A percentile compares a stretch with the other conserved stretches of the same genome.
Conservation (phyloP, 345 rosid genomes). For the Aethionema arabicum region DNA sequence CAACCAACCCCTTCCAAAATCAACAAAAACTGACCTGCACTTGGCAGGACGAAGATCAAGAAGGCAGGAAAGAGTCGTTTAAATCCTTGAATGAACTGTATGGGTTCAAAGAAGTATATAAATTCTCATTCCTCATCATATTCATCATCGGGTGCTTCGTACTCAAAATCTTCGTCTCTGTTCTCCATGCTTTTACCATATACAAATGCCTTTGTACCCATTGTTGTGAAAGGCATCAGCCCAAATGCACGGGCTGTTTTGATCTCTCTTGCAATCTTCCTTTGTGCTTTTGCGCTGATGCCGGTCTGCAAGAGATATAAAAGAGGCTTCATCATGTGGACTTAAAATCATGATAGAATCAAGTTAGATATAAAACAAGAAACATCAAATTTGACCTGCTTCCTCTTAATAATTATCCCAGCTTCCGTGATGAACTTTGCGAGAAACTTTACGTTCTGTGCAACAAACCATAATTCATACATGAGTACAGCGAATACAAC, state of each 20-base stretch:
- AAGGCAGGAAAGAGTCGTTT: background rate
- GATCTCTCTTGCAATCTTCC: constrained; percentile 92
- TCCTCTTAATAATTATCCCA: constrained; percentile 80
- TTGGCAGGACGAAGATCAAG: background rate
- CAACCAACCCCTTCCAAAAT: constrained; percentile 26
- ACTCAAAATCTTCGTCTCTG: constrained; percentile 55
- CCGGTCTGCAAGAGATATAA: constrained; percentile 52
- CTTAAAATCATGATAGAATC: constrained; percentile 9
- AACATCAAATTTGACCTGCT: constrained; percentile 49
- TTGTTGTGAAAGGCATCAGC: constrained; percentile 86
- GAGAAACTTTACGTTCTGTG: constrained; percentile 85
- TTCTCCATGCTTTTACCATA: constrained; percentile 66
- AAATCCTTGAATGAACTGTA: background rate
- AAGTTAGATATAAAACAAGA: background rate
- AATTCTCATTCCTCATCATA: constrained; percentile 29
- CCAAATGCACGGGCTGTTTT: constrained; percentile 94
- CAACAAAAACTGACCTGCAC: constrained; percentile 27
- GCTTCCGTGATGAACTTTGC: constrained; percentile 83
- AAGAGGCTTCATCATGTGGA: constrained; percentile 4
- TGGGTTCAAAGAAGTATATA: background rate
- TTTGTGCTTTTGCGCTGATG: constrained; percentile 91
- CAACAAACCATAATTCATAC: constrained; percentile 15
- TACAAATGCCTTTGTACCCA: constrained; percentile 81
- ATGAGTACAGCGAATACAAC: background rate
- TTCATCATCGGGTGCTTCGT: constrained; percentile 34